These are phyloP conservation scores for Avicennia marina DNA, from an alignment of 257 asterid species.

Conservation along the genomic window DNA sequence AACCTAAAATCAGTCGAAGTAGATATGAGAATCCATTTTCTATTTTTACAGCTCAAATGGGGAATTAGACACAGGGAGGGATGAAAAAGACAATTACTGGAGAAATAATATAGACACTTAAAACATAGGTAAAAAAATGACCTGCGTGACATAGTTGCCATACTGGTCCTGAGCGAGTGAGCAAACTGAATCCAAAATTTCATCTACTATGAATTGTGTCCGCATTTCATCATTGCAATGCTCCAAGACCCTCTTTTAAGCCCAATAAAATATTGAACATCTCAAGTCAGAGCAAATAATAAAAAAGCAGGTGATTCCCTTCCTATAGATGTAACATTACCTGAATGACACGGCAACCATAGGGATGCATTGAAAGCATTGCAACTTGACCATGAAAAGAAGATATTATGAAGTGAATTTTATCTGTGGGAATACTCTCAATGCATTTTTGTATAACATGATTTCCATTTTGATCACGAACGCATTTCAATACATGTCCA, in stretches of 20 bases:
- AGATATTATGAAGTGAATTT: conserved; percentile 44
- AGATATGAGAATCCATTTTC: not conserved
- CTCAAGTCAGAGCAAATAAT: not conserved
- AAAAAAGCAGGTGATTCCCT: not conserved
- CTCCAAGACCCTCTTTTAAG: conserved; percentile 63
- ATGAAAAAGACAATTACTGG: too few relatives aligned
- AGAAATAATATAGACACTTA: not conserved
- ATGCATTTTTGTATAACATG: conserved; percentile 76
- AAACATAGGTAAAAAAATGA: conserved; percentile 1
- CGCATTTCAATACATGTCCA: conserved; percentile 50
- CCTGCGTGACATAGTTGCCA: conserved; percentile 70
- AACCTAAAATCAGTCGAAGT: not conserved
- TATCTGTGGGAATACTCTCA: conserved; percentile 51
- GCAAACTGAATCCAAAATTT: conserved; percentile 57
- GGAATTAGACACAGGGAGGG: too few relatives aligned
- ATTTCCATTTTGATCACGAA: conserved; percentile 56
- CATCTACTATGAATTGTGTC: conserved; percentile 55
- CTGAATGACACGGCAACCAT: conserved; percentile 77
- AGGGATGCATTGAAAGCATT: conserved; percentile 70
- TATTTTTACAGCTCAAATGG: not conserved
- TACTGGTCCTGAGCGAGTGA: conserved; percentile 66
- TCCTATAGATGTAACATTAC: conserved; percentile 20
- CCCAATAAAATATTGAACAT: conserved; percentile 4
- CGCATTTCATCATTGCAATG: conserved; percentile 43
- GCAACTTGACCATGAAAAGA: conserved; percentile 63